These are phyloP conservation scores for Dipteronia dyeriana DNA, from an alignment of 345 rosid genomes.

Conservation along the genomic window DNA sequence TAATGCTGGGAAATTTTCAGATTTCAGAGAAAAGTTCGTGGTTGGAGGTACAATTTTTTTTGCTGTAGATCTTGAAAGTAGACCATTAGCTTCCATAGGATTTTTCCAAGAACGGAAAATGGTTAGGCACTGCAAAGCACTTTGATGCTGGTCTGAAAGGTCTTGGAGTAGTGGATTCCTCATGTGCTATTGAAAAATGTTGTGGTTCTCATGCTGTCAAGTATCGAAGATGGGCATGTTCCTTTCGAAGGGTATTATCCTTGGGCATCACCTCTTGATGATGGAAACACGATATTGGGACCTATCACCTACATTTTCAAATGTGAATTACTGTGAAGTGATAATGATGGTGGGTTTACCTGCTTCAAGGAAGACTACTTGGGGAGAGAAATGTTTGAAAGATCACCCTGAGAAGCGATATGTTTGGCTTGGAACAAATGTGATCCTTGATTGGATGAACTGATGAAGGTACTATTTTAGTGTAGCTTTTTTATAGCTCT, in stretches of 20 bases:
- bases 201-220: slow-evolving; percentile 35
- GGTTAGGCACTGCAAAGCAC: slow-evolving; percentile 36
- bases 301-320: slow-evolving; percentile 24
- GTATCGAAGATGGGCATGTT: slow-evolving; percentile 32
- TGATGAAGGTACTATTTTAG: slow-evolving; percentile 34
- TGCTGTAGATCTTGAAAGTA: slow-evolving; percentile 40
- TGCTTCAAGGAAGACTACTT: slow-evolving; percentile 42
- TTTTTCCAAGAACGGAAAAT: slow-evolving; percentile 40
- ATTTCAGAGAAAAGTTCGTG: slow-evolving; percentile 37
- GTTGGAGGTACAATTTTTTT: slow-evolving; percentile 35
- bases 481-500: not conserved
- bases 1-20: slow-evolving; percentile 22
- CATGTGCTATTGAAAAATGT: slow-evolving; percentile 41
- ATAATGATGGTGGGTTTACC: slow-evolving; percentile 45
- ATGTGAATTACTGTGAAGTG: slow-evolving; percentile 28
- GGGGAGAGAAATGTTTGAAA: slow-evolving; percentile 42
- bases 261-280: slow-evolving; percentile 36
- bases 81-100: slow-evolving; percentile 35
- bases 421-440: slow-evolving; percentile 33
- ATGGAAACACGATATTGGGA: slow-evolving; percentile 31
- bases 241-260: slow-evolving; percentile 33
- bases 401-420: slow-evolving; percentile 39
- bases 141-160: slow-evolving; percentile 31
- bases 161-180: slow-evolving; percentile 33
- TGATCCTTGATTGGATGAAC: slow-evolving; percentile 45